Evolutionary conservation across 441 rosid species (phyloP).

Genomic region (Corymbia calophylla): DNA sequence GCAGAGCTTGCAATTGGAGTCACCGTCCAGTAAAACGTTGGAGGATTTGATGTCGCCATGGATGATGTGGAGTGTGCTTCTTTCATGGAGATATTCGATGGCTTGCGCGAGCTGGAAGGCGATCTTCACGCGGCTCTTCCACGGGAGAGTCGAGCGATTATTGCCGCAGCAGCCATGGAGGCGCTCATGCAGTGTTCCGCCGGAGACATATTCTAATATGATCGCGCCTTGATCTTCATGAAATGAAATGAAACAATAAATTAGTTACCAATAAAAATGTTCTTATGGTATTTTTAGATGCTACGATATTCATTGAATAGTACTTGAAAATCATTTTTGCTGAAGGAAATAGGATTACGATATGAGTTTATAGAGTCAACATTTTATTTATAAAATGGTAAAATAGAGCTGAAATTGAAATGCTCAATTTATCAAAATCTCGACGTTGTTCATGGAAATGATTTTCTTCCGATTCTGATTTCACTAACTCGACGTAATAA

Average conservation of each 20-base stretch:
- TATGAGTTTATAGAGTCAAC: background rate
- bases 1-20: constrained; percentile 60
- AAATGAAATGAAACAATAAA: background rate
- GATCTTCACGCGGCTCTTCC: constrained; percentile 50
- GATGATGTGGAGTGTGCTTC: constrained; percentile 55
- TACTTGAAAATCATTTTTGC: background rate
- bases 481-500: background rate
- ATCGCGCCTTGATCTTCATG: constrained; percentile 53
- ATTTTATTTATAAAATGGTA: background rate
- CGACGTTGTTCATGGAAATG: background rate
- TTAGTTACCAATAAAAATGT: background rate
- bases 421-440: background rate
- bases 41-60: constrained; percentile 86
- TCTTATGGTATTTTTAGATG: background rate
- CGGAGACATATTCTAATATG: constrained; percentile 52
- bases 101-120: constrained; percentile 64
- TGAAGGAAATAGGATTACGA: background rate
- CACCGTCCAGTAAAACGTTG: constrained; percentile 58
- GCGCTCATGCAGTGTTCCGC: constrained; percentile 62
- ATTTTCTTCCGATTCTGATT: background rate
- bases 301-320: too few relatives aligned
- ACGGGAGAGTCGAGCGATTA: constrained; percentile 20
- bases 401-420: background rate
- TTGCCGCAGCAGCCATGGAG: constrained; percentile 21
- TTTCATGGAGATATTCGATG: constrained; percentile 63